Evolutionary conservation across 148 eudicot genomes (phyloP), one percentile per base, ranked within the genome.

Genomic region (Fagopyrum esculentum): DNA sequence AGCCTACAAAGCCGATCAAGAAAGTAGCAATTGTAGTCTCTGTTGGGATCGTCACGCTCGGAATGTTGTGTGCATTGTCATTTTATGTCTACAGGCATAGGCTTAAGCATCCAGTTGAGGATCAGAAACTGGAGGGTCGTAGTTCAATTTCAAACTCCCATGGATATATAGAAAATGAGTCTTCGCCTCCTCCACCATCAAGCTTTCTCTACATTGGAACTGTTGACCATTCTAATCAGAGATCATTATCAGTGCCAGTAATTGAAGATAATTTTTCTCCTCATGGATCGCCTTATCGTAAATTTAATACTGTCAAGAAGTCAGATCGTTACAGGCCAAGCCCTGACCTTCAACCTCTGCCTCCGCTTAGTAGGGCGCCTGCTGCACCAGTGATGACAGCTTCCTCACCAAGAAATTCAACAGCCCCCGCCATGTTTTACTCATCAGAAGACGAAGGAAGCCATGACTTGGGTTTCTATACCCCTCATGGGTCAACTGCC

Each of bases 141-240:
- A 10, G 76, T 11, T 35, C 17, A 43, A 43, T 9, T 9, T 13
- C 47, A 45, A 45, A 49, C 40, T 15, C 71, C 46, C 9, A 43
- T 40, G 47, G 70, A 40, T 47, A 35, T 35, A 2, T 35, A 35
- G 40, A 35, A 35, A 35, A 35, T 2, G 40, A 35, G 3, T 35
- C 40, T 35, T 35, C 40, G 3, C 40, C 40, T 35, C 40, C 40
- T 30, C 71, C 46, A 6, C 93, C 96, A 1, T 88, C 98, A 3
- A 84, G 68, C 51, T 85, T 92, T 74, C 88, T 95, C 2, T 92
- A 95, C 72, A 86, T 89, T 55, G 98, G 98, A 3, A 87, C 97
- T 2, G 92, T 89, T 16, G 97, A 92, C 76, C 96, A 96, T 19
- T 68, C 90, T 4, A 81, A 72, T 63, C 82, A 80, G 60, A 81